Evolutionary conservation across 352 stramenopile species (phyloP).

Genomic region (Halophytophthora batemanensis): DNA sequence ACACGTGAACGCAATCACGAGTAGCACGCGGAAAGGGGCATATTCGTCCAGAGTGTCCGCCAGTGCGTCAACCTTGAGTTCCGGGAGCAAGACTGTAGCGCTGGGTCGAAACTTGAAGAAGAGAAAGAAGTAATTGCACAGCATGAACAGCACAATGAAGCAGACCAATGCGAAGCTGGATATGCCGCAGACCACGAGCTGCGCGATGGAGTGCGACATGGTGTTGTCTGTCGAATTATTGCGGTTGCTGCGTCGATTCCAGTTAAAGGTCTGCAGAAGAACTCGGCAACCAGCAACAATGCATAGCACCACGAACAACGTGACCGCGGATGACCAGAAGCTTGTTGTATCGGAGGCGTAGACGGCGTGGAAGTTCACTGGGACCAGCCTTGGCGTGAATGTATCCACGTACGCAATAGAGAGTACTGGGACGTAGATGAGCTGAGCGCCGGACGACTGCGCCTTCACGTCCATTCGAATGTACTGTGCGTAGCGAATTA

Average conservation of each 20-base stretch:
- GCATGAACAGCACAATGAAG: conserved; percentile 65
- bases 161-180: conserved; percentile 39
- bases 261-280: conserved; percentile 84
- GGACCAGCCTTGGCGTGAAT: conserved; percentile 16
- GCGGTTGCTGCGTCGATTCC: conserved; percentile 74
- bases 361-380: conserved; percentile 75
- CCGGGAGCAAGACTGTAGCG: conserved; percentile 88
- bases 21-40: conserved; percentile 76
- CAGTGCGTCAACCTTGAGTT: conserved; percentile 46
- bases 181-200: conserved; percentile 33
- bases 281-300: conserved; percentile 51
- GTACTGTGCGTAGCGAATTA: conserved; percentile 66
- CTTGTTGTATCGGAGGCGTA: conserved; percentile 81
- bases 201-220: conserved; percentile 44
- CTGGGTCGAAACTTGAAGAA: conserved; percentile 92
- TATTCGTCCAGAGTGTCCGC: conserved; percentile 78
- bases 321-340: conserved; percentile 78
- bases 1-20: conserved; percentile 80
- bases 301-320: conserved; percentile 67
- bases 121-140: conserved; percentile 90
- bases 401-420: conserved; percentile 77
- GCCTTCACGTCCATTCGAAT: conserved; percentile 70
- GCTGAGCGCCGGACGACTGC: conserved; percentile 35
- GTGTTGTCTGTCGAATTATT: conserved; percentile 60
- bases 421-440: conserved; percentile 72